Base-by-base conservation (phyloP, 2,329 filamentous ascomycete genomes). In the Alternaria rosae region DNA sequence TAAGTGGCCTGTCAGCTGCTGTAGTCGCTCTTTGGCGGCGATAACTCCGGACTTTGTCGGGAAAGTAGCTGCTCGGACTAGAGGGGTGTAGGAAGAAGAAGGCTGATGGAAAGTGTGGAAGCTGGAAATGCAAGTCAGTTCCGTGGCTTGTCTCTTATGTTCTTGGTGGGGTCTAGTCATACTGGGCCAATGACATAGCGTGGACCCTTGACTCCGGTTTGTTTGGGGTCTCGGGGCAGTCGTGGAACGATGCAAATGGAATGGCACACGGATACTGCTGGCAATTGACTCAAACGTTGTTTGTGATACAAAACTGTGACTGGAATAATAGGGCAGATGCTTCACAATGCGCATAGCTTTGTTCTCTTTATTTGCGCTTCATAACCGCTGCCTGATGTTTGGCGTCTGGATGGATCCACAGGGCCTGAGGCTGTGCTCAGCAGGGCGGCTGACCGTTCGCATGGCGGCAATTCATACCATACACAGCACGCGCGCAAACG, bases 141-240 rank as follows among this genome's bases (percentile, higher is more conserved):
- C 41, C 28, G 32, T 57, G 57, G 21, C 25, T 45, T 30, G 41
- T 54, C 43, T 58, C 32, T 50, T 57, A 59, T 58, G 25, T 32
- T 35, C 1, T 48, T 51, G 41, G 60, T 66, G 60, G 67, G 65
- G 65, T 38, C 44, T 42, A 21, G 20, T 50, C 52, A 20, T 63
- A 64, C 60, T 50, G 17, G 32, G 42, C 60, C 58, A 69, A 62
- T 63, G 52, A 58, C 56, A 66, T 63, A 15, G 20, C 26, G 8
- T 23, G 28, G 30, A 21, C 25, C n/a, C 41, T 26, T 54, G 41
- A 59, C 52, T 57, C 30, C 32, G n/a, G 21, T 38, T 17, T 53
- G 32, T 53, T 15, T 35, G 30, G 47, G 47, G 21, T 50, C 32
- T 50, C 41, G n/a, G 42, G 11, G 21, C 42, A 28, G 17, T 41